Evolutionary conservation across 768 basidiomycete species (phyloP), one percentile per base, ranked within the genome.

Genomic region (Podaxis sp.): DNA sequence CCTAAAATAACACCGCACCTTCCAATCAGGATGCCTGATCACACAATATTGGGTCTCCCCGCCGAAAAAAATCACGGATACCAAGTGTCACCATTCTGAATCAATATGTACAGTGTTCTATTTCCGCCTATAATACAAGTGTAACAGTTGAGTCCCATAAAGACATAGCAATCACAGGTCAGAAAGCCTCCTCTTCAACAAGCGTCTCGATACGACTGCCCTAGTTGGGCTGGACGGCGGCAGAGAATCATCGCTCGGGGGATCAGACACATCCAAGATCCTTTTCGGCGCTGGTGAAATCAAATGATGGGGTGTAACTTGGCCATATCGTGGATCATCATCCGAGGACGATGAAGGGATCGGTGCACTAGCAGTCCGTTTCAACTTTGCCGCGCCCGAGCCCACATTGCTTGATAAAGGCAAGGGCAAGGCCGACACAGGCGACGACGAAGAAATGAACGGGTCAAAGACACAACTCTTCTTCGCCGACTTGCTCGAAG

Each of bases 251-350:
- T 72, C 71, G 28, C 71, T 72, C 4, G 59, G 46, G 11, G 59
- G 59, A 25, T 55, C 59, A 48, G 50, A 61, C 35, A 48, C 1
- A 47, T 50, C 51, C 35, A 54, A 13, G 14, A 38, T 47, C 18
- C 60, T 59, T 35, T 50, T 52, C 50, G 81, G 71, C 21, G 76
- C 78, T 5, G 88, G 87, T 6, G 88, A 91, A 40, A 84, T 81
- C 35, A 90, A 70, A 65, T 85, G 85, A 62, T 82, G 81, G n/a
- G 88, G 87, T 0, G 86, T 89, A 16, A 89, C 85, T 69, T 88
- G 86, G 0, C 87, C 87, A 27, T 83, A 61, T 62, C 79, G 77
- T 0, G 79, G 80, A 63, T 89, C 86, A 60, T 91, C 87, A 64
- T 90, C 88, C 2, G 88, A 89, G 2, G 85, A 84, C 11, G 75